Base-by-base conservation (phyloP, 2,329 filamentous ascomycete genomes). In the Emericellopsis atlantica region DNA sequence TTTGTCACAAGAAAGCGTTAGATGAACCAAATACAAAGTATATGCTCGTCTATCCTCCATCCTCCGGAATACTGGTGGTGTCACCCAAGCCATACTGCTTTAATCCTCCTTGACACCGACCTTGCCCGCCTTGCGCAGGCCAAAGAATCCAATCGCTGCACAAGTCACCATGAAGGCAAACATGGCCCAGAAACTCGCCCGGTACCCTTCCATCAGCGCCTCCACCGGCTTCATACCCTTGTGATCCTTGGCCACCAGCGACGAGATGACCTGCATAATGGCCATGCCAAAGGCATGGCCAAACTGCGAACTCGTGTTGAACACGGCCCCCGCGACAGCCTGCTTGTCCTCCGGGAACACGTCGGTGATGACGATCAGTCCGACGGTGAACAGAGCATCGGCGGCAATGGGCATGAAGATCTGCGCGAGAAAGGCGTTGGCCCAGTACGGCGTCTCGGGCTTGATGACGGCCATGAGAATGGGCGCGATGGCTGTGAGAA, bases 261-360 rank as follows among this genome's bases (percentile, higher is more conserved):
- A 54, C 0, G 61, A 61, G 5, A 74, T 60, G 2, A 70, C 61
- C 40, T 68, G 66, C 42, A 69, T 60, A 1, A 69, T 47, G 1
- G 67, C 66, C 8, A 74, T 44, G 1, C 68, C 69, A 15, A 74
- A 52, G 0, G 65, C 62, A n/a, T 55, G 67, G 0, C 75, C 75
- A 41, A 79, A 69, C 45, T 79, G 74, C 0, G 65, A 57, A 1
- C 70, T 60, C 0, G 74, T 76, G 45, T 76, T 78, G 53, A 79
- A 80, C 0, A 81, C 74, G 0, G 72, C 74, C 0, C 76, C 77
- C 0, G 74, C 75, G 0, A 81, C 57, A 0, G 70, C 71, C 43
- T 80, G 75, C 1, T 65, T 76, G 8, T 72, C 56, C n/a, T 66
- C 59, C 0, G 72, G 69, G 45, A 79, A 79, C 3, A 62, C 65